phyloP scores from a whole-genome alignment of 768 basidiomycete species.

The Termitomyces sp. region DNA sequence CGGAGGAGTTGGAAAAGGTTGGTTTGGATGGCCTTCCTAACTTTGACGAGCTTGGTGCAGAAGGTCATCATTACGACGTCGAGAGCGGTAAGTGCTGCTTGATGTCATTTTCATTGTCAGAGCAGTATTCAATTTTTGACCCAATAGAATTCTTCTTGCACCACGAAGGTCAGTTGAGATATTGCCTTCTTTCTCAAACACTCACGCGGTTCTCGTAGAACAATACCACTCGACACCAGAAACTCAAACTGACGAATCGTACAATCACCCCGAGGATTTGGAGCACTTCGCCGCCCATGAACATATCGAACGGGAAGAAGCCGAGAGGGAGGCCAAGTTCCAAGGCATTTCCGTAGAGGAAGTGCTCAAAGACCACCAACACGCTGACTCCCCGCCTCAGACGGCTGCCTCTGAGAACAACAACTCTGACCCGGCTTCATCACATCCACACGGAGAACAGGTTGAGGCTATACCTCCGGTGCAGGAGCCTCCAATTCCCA shows the following conservation, averaged over 20 bases:
- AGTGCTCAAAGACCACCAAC: constrained; percentile 54
- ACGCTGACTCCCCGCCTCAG: constrained; percentile 13
- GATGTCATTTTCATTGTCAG: not conserved
- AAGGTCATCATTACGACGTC: constrained; percentile 92
- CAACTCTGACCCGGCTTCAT: constrained; percentile 12
- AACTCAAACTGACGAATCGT: constrained; percentile 94
- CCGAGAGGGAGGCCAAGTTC: constrained; percentile 77
- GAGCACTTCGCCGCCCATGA: constrained; percentile 94
- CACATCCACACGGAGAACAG: constrained; percentile 38
- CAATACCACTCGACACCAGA: constrained; percentile 94
- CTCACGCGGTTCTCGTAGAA: constrained; percentile 44
- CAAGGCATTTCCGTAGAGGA: constrained; percentile 82
- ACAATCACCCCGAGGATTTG: constrained; percentile 88
- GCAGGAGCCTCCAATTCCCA: constrained; percentile 36
- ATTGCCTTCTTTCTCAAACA: not conserved
- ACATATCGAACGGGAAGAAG: constrained; percentile 79
- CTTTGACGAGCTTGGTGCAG: constrained; percentile 81
- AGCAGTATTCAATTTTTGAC: constrained; percentile 3
- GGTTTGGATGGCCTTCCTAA: constrained; percentile 79
- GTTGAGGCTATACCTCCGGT: constrained; percentile 22
- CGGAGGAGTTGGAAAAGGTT: constrained; percentile 69
- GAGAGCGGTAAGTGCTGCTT: constrained; percentile 69
- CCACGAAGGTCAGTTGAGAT: constrained; percentile 73
- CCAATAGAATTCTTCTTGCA: constrained; percentile 86
- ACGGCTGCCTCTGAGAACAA: constrained; percentile 14